Evolutionary conservation across 2,329 filamentous ascomycete species (phyloP), one percentile per base, ranked within the genome.

Genomic region (Sarocladium strictum): DNA sequence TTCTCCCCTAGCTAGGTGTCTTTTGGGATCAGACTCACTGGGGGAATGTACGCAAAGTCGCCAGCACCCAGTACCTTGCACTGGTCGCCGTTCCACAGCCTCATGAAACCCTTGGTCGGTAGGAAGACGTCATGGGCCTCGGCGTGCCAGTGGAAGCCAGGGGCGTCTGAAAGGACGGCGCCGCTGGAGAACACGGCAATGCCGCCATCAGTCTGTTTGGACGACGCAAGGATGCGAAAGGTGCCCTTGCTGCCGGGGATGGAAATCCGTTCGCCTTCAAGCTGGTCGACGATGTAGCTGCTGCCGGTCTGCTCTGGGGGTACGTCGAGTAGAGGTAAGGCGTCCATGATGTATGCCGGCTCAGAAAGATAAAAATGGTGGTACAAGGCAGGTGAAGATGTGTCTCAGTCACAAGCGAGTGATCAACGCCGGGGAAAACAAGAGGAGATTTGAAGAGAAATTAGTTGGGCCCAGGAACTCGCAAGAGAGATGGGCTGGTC

Each of bases 111-210:
- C 61, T 82, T 80, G 2, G 77, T 72, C 17, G 77, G 76, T 2
- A 83, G 65, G 59, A 83, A 83, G 3, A 83, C 74, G 61, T 83
- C 80, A 59, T 83, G 80, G 0, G 79, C 76, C 52, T 81, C 72
- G 29, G 72, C 70, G 59, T 83, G 80, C 59, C 74, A 81, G 63
- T 83, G 80, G 59, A 82, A 83, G 0, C 79, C 80, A 2, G 74
- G 72, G 0, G 74, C 72, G 41, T 72, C 72, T 3, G 70, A 67
- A 3, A 74, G 66, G 2, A 74, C 72, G 0, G 75, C 76, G 6
- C 75, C 76, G 40, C 74, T 77, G 2, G 69, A 65, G 56, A 80
- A 78, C 14, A 80, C 72, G 2, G 76, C 72, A 61, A 80, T 79
- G 15, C 73, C 66, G 33, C 76, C 74, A 59, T 74, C 68, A 2